These are phyloP conservation scores for Xylaria sp. DNA, from an alignment of 2,329 filamentous ascomycete species.

Conservation along the genomic window DNA sequence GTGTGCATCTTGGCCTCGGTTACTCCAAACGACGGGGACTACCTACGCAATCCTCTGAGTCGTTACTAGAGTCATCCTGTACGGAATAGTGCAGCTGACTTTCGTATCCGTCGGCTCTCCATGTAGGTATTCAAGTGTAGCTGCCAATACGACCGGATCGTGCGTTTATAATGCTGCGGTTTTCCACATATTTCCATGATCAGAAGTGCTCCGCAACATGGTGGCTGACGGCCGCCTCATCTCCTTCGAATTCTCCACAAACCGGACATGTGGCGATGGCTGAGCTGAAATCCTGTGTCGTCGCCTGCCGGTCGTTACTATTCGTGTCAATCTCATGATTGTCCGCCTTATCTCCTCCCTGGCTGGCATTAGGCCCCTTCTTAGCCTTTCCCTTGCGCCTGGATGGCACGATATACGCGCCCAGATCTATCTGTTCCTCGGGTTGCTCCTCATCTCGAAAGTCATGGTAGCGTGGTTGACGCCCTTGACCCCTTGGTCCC, in stretches of 20 bases:
- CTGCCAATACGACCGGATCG: background rate
- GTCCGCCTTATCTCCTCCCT: slow-evolving; percentile 10
- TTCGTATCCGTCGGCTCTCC: no score
- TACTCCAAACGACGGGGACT: background rate
- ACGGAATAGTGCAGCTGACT: background rate
- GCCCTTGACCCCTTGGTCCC: slow-evolving; percentile 22
- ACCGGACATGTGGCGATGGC: slow-evolving; percentile 53
- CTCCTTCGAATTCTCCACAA: slow-evolving; percentile 61
- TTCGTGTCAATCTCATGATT: slow-evolving; percentile 10
- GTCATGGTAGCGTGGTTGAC: slow-evolving; percentile 29
- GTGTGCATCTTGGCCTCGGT: no score
- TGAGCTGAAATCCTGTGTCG: slow-evolving; percentile 26
- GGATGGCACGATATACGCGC: slow-evolving; percentile 44
- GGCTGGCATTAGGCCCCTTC: slow-evolving; percentile 21
- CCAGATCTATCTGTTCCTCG: slow-evolving; percentile 43
- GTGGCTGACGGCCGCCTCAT: slow-evolving; percentile 61
- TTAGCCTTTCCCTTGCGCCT: slow-evolving; percentile 31
- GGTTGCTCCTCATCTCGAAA: slow-evolving; percentile 33
- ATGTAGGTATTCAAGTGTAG: background rate
- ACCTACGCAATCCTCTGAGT: background rate
- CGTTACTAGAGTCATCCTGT: background rate
- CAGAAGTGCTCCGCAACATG: slow-evolving; percentile 60
- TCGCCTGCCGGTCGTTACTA: slow-evolving; percentile 8
- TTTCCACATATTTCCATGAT: slow-evolving; percentile 1
- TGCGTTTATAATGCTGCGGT: background rate